Evolutionary conservation across 2,329 filamentous ascomycete species (phyloP).

Genomic region (Fusarium burgessii): DNA sequence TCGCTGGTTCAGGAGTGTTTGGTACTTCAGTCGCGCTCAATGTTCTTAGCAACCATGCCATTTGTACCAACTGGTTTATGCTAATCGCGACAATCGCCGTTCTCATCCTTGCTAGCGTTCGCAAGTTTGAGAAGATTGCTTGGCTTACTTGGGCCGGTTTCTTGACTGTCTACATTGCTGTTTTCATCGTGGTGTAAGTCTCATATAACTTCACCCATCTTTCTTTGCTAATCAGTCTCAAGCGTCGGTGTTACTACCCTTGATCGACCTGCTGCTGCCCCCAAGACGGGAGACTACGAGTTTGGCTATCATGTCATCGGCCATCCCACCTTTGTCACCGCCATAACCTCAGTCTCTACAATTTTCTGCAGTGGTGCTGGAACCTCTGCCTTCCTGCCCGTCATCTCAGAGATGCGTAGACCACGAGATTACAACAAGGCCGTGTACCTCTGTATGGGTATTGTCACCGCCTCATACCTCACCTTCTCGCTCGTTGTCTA

Average conservation of each 20-base stretch:
- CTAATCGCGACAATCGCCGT: constrained; percentile 65
- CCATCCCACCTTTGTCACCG: constrained; percentile 64
- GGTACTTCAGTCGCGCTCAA: constrained; percentile 70
- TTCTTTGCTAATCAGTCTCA: not conserved
- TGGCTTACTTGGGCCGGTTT: constrained; percentile 65
- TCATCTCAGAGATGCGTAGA: constrained; percentile 67
- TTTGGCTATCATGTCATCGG: constrained; percentile 65
- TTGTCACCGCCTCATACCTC: constrained; percentile 47
- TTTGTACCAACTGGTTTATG: constrained; percentile 70
- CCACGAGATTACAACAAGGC: constrained; percentile 46
- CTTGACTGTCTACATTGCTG: constrained; percentile 65
- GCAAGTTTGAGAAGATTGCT: constrained; percentile 58
- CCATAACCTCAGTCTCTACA: constrained; percentile 58
- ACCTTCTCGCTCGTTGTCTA: constrained; percentile 49
- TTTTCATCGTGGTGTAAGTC: constrained; percentile 61
- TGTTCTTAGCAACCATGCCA: constrained; percentile 67
- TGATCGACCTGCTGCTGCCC: constrained; percentile 67
- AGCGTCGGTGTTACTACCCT: constrained; percentile 57
- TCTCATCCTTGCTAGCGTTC: constrained; percentile 62
- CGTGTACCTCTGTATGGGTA: constrained; percentile 36
- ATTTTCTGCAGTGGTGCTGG: constrained; percentile 65
- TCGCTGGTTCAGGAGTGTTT: constrained; percentile 68
- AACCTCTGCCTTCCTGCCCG: constrained; percentile 49
- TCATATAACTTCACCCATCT: too few relatives aligned
- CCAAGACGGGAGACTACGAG: constrained; percentile 65